Percentiles rank a stretch among this genome's conserved stretches.
These are phyloP conservation scores for Toxoplasma gondii DNA, from an alignment of 169 alveolate species.

Conservation along the genomic window DNA sequence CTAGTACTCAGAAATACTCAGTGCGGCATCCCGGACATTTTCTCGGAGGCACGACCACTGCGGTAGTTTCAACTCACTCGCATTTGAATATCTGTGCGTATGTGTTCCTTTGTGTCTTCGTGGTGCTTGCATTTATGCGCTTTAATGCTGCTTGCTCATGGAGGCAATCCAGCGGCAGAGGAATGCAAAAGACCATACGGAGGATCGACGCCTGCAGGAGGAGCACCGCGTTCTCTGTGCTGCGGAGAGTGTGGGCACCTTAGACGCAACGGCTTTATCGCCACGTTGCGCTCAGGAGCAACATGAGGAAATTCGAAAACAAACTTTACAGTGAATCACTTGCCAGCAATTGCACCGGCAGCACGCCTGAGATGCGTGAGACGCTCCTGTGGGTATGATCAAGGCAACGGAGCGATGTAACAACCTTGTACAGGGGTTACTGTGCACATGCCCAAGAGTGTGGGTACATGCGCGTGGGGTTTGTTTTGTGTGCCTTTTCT, in stretches of 20 bases:
- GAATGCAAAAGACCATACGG: background rate
- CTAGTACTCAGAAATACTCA: background rate
- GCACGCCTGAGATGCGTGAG: slow-evolving; percentile 21
- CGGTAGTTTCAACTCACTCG: background rate
- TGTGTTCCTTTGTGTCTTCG: background rate
- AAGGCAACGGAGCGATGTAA: background rate
- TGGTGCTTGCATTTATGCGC: background rate
- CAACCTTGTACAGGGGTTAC: too few relatives aligned
- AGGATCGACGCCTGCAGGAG: background rate
- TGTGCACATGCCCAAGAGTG: too few relatives aligned
- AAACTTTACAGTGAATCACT: background rate
- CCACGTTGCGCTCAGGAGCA: background rate
- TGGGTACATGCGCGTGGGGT: too few relatives aligned
- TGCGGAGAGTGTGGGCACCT: background rate
- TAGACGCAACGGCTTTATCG: background rate
- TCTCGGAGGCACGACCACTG: background rate
- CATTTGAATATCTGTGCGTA: background rate
- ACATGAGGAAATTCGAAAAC: background rate
- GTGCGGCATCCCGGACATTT: background rate
- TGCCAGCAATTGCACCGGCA: background rate
- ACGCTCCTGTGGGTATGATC: background rate
- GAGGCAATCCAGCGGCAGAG: background rate
- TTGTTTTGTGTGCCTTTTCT: too few relatives aligned
- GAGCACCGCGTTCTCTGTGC: background rate
- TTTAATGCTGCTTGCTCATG: background rate